Conservation (phyloP, 2,329 filamentous ascomycete species). For the Claviceps sp. region DNA sequence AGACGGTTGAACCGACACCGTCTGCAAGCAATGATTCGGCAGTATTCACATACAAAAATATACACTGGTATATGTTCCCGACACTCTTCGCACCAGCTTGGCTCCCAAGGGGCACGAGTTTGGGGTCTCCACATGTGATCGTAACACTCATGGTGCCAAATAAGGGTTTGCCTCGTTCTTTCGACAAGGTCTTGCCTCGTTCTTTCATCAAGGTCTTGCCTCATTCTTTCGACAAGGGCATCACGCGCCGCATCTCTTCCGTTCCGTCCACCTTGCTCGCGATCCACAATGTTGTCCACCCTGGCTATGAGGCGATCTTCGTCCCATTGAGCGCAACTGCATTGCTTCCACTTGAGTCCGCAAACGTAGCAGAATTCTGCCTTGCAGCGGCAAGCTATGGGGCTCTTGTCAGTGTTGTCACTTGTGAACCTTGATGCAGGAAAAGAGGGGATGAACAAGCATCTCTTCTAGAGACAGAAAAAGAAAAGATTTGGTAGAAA, state of each 20-base stretch:
- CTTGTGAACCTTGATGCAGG: neutral
- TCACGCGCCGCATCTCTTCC: neutral
- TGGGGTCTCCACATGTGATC: neutral
- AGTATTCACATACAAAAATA: slow-evolving; percentile 33
- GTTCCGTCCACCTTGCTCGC: neutral
- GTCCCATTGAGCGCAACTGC: slow-evolving; percentile 23
- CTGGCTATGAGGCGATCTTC: slow-evolving; percentile 12
- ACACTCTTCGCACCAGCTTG: slow-evolving; percentile 5
- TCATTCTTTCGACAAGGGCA: no score
- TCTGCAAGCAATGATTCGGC: slow-evolving; percentile 29
- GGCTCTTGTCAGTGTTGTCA: neutral
- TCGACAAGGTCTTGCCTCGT: no score
- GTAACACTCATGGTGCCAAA: neutral
- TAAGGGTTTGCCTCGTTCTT: no score
- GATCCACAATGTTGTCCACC: neutral
- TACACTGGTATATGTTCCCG: slow-evolving; percentile 18
- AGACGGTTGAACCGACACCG: slow-evolving; percentile 19
- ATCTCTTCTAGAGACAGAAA: no score
- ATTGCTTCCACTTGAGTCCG: slow-evolving; percentile 27
- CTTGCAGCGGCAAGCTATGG: slow-evolving; percentile 29
- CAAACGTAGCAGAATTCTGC: slow-evolving; percentile 39
- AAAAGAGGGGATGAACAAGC: neutral
- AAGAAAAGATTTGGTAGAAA: neutral
- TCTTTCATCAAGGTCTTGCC: no score
- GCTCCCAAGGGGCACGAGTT: neutral